Conservation (phyloP, 495 filamentous ascomycete species). For the Penicillium lagena region DNA sequence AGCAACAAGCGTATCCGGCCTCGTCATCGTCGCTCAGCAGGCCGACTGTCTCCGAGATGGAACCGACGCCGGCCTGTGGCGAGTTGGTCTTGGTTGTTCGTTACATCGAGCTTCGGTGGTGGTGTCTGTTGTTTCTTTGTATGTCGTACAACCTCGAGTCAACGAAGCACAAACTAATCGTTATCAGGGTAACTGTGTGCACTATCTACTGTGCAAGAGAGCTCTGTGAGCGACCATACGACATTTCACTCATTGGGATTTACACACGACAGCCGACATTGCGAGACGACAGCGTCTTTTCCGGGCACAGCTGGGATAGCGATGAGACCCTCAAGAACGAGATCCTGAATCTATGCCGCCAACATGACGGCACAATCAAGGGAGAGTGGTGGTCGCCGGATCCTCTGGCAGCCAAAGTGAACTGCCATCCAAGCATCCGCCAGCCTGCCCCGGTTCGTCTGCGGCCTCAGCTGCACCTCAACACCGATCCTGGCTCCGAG, state of each 20-base stretch:
- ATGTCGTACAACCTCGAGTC: constrained; percentile 3
- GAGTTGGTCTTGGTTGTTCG: constrained; percentile 34
- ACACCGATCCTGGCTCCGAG: constrained; percentile 21
- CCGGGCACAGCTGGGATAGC: constrained; percentile 33
- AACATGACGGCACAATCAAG: constrained; percentile 23
- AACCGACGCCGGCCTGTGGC: constrained; percentile 26
- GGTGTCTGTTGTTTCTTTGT: constrained; percentile 33
- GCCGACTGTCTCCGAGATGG: constrained; percentile 29
- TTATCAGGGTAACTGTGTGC: constrained; percentile 28
- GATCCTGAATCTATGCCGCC: constrained; percentile 33
- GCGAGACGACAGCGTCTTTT: constrained; percentile 30
- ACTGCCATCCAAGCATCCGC: constrained; percentile 26
- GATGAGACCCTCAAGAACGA: constrained; percentile 37
- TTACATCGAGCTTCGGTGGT: constrained; percentile 34
- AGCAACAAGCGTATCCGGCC: constrained; percentile 32
- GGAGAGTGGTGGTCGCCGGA: constrained; percentile 26
- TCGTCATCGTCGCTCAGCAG: constrained; percentile 37
- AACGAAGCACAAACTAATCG: neutral
- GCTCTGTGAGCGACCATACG: constrained; percentile 36
- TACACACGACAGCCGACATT: constrained; percentile 17
- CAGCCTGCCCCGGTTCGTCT: constrained; percentile 28
- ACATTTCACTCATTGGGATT: constrained; percentile 34
- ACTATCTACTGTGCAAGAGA: constrained; percentile 35
- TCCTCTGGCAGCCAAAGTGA: constrained; percentile 23
- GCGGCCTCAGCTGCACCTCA: constrained; percentile 26